phyloP scores from a whole-genome alignment of 176 grass and related monocot species.

The Oryza glaberrima region DNA sequence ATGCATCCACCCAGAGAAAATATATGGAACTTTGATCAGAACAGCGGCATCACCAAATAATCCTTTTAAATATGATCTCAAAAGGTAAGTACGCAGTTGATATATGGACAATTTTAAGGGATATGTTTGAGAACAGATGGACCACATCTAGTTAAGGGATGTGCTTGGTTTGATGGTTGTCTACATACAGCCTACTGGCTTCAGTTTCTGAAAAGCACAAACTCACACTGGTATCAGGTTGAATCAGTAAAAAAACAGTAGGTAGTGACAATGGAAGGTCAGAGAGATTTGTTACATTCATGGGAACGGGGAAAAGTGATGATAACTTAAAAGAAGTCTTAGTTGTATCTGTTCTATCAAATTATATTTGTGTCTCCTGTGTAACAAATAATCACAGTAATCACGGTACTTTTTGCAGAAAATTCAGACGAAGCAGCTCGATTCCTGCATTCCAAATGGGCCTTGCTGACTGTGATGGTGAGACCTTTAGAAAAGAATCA shows the following conservation, averaged over 20 bases:
- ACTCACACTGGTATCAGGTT: constrained; percentile 1
- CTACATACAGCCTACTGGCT: neutral
- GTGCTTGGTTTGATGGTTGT: neutral
- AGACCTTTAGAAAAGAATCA: neutral
- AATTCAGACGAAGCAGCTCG: neutral
- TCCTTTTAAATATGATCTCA: neutral
- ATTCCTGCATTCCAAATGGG: neutral
- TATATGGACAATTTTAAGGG: neutral
- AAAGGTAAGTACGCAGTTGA: neutral
- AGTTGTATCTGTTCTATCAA: neutral
- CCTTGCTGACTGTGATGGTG: neutral
- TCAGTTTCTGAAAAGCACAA: neutral
- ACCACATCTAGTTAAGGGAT: neutral
- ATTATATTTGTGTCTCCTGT: neutral
- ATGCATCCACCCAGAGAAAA: neutral
- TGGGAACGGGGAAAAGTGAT: neutral
- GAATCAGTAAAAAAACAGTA: neutral
- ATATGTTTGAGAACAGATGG: constrained; percentile 17
- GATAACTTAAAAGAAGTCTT: neutral
- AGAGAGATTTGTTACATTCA: neutral
- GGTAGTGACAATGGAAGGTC: neutral
- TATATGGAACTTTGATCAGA: constrained; percentile 1
- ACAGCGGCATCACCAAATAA: constrained; percentile 4
- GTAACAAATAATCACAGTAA: neutral
- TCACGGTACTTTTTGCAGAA: neutral